Conservation (phyloP, 352 stramenopile species). For the Discostella stelligera region DNA sequence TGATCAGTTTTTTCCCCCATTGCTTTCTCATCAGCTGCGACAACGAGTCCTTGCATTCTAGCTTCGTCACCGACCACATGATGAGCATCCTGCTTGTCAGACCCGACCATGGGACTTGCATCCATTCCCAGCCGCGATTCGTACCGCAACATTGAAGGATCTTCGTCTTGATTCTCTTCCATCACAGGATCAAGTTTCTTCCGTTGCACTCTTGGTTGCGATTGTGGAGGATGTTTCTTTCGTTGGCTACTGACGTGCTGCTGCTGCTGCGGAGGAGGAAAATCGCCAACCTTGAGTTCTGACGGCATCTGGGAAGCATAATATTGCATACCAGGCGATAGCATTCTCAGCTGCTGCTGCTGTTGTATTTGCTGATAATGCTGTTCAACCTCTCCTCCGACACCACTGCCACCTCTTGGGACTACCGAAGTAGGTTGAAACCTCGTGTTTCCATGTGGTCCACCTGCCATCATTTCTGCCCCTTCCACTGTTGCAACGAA, state of each 20-base stretch:
- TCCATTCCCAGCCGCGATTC: constrained; percentile 26
- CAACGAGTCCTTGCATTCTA: neutral
- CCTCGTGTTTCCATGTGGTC: constrained; percentile 27
- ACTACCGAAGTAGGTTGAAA: constrained; percentile 36
- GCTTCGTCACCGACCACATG: neutral
- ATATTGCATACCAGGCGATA: constrained; percentile 19
- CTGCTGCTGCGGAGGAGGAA: neutral
- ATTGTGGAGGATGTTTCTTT: constrained; percentile 2
- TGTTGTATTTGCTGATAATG: constrained; percentile 13
- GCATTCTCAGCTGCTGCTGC: constrained; percentile 1
- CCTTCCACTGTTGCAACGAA: neutral
- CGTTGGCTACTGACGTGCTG: neutral
- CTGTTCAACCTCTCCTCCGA: neutral
- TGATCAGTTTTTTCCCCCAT: neutral
- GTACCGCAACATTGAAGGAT: constrained; percentile 39
- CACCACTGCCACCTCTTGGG: constrained; percentile 9
- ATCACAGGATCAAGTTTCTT: neutral
- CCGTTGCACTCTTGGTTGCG: neutral
- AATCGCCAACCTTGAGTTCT: too few relatives aligned
- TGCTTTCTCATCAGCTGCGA: neutral
- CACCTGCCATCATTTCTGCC: neutral
- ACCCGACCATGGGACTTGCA: constrained; percentile 27
- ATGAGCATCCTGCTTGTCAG: neutral
- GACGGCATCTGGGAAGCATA: constrained; percentile 6
- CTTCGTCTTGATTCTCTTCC: constrained; percentile 19